These are phyloP conservation scores for Suillus discolor DNA, from an alignment of 768 basidiomycete species.

Conservation along the genomic window DNA sequence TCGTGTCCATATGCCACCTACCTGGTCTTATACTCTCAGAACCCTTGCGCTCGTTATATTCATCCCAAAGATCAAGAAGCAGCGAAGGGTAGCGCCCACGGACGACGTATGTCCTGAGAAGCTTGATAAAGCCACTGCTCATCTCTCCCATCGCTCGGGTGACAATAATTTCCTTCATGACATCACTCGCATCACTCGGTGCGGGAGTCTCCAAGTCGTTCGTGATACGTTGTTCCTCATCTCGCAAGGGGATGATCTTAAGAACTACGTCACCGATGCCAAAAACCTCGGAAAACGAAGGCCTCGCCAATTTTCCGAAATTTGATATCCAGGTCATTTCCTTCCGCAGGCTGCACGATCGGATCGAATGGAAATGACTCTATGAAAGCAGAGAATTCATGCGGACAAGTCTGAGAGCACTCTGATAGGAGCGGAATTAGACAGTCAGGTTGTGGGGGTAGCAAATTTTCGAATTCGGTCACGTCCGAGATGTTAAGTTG, in stretches of 20 bases:
- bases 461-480: constrained; percentile 48
- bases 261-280: constrained; percentile 88
- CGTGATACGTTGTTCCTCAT: constrained; percentile 40
- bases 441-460: constrained; percentile 49
- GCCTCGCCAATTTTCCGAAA: constrained; percentile 96
- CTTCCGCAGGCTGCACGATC: constrained; percentile 45
- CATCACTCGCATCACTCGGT: constrained; percentile 72
- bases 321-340: constrained; percentile 30
- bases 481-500: constrained; percentile 50
- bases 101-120: constrained; percentile 85
- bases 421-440: constrained; percentile 68
- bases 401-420: constrained; percentile 67
- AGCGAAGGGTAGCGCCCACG: constrained; percentile 80
- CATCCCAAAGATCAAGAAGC: constrained; percentile 86
- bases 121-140: constrained; percentile 76
- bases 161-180: constrained; percentile 80
- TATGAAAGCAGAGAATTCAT: constrained; percentile 85
- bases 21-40: constrained; percentile 88
- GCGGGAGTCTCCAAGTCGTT: constrained; percentile 59
- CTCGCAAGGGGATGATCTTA: constrained; percentile 81
- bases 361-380: constrained; percentile 78
- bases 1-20: constrained; percentile 35
- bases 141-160: constrained; percentile 77
- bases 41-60: constrained; percentile 71
- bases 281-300: constrained; percentile 95